Base-by-base conservation (phyloP, 768 basidiomycete species). In the Russula emetica region DNA sequence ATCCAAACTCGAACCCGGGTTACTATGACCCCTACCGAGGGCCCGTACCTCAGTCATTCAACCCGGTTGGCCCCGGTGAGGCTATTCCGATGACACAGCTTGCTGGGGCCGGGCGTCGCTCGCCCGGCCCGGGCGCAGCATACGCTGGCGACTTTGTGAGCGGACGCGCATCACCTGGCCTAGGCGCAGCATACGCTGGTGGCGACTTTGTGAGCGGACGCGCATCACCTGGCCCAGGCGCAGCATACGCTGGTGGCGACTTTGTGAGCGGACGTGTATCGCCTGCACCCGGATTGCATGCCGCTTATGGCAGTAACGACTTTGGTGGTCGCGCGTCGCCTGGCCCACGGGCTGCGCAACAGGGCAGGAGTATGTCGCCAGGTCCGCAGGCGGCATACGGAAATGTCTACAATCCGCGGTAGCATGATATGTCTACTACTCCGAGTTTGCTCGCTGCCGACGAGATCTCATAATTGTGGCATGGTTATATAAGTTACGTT, bases 21-120 rank as follows among this genome's bases (percentile, higher is more conserved):
- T 78, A 76, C 40, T 92, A 84, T 72, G 92, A 94, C 73, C 91
- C 91, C 24, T 93, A 94, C 73, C 80, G 82, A 30, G 88, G 88
- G 1, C 87, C 90, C n/a, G 76, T 87, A 22, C 87, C 88, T 7
- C 81, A 81, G 56, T 80, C 88, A 2, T 79, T 91, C 54, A 78
- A 80, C 53, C 82, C 85, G 77, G 67, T 56, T n/a, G 52, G 53
- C 2, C 63, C 69, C 34, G 71, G 60, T 2, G 89, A 92, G 71
- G 79, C 82, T 5, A 87, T 88, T 55, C 86, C 88, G 22, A 91
- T 92, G 90, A 89, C 83, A 0, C 85, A 88, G 70, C 80, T 63
- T 80, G 64, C 69, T 42, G 65, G 72, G 40, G 64, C 69, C 45
- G 65, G 72, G 28, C 54, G 69, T 58, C 67, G 68, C 45, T 71